Evolutionary conservation across 1,284 basidiomycete species (phyloP).

Genomic region (Porodaedalea pini): DNA sequence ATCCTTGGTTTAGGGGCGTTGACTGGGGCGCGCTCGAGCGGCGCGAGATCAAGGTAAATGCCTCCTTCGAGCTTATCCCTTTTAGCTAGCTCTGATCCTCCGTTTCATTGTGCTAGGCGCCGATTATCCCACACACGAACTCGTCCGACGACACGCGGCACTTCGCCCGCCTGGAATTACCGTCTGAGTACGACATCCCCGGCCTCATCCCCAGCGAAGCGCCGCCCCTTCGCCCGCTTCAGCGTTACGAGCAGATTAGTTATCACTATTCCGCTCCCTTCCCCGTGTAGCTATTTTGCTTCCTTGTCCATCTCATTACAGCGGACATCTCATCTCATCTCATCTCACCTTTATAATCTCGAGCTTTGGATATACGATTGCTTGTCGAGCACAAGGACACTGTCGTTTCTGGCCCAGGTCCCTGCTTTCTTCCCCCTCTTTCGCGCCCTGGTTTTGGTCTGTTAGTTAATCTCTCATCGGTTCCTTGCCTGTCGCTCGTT

Average conservation of each 20-base stretch:
- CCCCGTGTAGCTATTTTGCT: slow-evolving; percentile 7
- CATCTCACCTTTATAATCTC: neutral
- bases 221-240: slow-evolving; percentile 48
- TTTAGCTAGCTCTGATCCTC: slow-evolving; percentile 30
- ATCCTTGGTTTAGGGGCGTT: slow-evolving; percentile 94
- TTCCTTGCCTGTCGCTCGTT: neutral
- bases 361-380: neutral
- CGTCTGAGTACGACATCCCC: slow-evolving; percentile 71
- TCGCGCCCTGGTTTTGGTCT: neutral
- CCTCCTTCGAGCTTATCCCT: no score
- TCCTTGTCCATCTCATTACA: neutral
- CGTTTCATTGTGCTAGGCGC: slow-evolving; percentile 48
- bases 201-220: slow-evolving; percentile 63
- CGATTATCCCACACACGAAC: slow-evolving; percentile 75
- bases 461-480: neutral
- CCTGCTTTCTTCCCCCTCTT: neutral
- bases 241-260: slow-evolving; percentile 60
- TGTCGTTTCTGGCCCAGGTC: neutral
- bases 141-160: slow-evolving; percentile 78
- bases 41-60: slow-evolving; percentile 66
- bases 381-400: neutral
- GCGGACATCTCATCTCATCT: neutral
- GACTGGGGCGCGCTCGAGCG: slow-evolving; percentile 83
- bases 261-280: slow-evolving; percentile 43
- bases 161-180: slow-evolving; percentile 73